These are phyloP conservation scores for Fagus crenata DNA, from an alignment of 306 rosid genomes.

Conservation along the genomic window DNA sequence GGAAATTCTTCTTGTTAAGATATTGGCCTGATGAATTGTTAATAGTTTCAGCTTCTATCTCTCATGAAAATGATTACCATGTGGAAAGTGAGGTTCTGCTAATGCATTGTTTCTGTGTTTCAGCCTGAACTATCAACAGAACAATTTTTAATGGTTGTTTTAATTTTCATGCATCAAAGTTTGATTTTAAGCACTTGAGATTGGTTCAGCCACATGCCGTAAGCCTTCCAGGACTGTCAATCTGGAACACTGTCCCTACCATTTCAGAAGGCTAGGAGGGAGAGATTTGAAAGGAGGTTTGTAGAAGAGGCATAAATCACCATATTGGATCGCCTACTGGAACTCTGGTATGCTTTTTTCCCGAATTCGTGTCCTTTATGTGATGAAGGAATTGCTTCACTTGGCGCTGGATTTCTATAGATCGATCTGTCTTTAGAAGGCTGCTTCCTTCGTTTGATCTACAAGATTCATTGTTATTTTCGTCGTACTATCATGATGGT, in stretches of 20 bases:
- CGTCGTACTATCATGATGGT: neutral
- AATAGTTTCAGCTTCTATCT: neutral
- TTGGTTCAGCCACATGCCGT: neutral
- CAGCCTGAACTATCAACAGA: neutral
- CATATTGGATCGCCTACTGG: neutral
- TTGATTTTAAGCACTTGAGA: neutral
- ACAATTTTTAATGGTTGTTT: constrained; percentile 2
- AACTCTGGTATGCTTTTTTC: neutral
- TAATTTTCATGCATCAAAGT: neutral
- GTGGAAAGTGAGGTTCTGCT: neutral
- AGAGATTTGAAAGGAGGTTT: neutral
- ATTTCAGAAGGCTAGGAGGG: neutral
- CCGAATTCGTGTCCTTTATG: neutral
- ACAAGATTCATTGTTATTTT: neutral
- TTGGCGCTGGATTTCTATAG: neutral
- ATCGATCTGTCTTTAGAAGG: neutral
- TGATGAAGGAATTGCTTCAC: neutral
- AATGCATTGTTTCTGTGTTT: constrained; percentile 11
- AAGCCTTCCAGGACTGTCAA: constrained; percentile 4
- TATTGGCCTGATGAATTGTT: neutral
- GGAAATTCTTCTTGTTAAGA: neutral
- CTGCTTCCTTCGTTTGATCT: neutral
- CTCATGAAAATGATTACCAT: neutral
- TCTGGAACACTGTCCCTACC: neutral
- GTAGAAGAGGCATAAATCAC: neutral